These are phyloP conservation scores for Sporothrix schenckii DNA, from an alignment of 2,329 filamentous ascomycete species.

Conservation along the genomic window DNA sequence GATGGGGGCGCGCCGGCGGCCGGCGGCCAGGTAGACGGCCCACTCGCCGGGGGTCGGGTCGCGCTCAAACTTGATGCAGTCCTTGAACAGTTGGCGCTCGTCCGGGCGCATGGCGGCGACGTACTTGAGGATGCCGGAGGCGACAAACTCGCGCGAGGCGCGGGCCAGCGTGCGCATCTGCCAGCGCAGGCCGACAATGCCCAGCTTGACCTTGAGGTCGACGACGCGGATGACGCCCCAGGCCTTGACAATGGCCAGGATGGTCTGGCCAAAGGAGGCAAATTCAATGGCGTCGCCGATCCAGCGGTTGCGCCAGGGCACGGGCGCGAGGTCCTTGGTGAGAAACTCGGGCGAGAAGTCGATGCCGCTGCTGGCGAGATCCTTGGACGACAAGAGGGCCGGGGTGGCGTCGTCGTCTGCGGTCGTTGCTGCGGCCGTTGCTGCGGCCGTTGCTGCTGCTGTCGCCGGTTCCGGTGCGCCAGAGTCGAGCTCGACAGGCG, in stretches of 20 bases:
- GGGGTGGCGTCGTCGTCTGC: background rate
- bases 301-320: slow-evolving; percentile 61
- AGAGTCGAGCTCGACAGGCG: slow-evolving; percentile 50
- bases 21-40: slow-evolving; percentile 58
- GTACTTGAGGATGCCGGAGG: slow-evolving; percentile 59
- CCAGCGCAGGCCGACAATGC: slow-evolving; percentile 57
- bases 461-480: slow-evolving; percentile 28
- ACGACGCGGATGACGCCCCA: slow-evolving; percentile 62
- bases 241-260: slow-evolving; percentile 60
- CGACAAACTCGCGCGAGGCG: slow-evolving; percentile 60
- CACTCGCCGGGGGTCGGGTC: slow-evolving; percentile 61
- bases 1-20: slow-evolving; percentile 42
- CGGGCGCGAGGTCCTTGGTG: slow-evolving; percentile 53
- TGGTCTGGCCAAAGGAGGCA: slow-evolving; percentile 58
- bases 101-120: slow-evolving; percentile 59
- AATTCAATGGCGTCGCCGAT: slow-evolving; percentile 63
- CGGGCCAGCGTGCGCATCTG: slow-evolving; percentile 64
- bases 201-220: slow-evolving; percentile 62
- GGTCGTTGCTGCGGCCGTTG: background rate
- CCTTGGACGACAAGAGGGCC: background rate
- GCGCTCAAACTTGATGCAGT: slow-evolving; percentile 62
- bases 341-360: slow-evolving; percentile 43
- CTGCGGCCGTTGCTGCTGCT: background rate
- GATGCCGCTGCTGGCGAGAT: slow-evolving; percentile 35
- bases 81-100: slow-evolving; percentile 57